A percentile compares a stretch with the other conserved stretches of the same genome.
These are phyloP conservation scores for Nowakowskiella sp. DNA, from an alignment of 192 early-diverging fungal genomes.

Conservation along the genomic window DNA sequence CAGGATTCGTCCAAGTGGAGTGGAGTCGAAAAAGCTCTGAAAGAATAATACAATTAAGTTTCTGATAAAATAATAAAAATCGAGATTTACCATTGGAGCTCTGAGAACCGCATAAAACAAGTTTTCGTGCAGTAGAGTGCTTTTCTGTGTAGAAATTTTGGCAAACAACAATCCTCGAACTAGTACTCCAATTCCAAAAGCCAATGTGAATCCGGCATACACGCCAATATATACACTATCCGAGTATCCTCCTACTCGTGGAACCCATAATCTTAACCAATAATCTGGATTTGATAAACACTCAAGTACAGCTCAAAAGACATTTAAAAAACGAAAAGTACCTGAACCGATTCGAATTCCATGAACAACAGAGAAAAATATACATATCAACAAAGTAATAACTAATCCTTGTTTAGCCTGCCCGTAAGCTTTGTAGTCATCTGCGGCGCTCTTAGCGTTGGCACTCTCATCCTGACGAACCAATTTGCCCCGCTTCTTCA, in stretches of 20 bases:
- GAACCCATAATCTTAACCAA: constrained; percentile 19
- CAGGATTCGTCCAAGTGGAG: constrained; percentile 51
- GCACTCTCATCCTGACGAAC: constrained; percentile 26
- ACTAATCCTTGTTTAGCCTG: constrained; percentile 23
- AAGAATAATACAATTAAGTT: too few relatives aligned
- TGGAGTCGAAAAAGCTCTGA: constrained; percentile 55
- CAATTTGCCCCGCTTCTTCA: constrained; percentile 11
- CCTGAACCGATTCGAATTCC: constrained; percentile 50
- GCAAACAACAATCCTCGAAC: constrained; percentile 47
- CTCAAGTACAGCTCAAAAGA: neutral
- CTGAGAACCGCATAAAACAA: constrained; percentile 16
- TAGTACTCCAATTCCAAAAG: constrained; percentile 46
- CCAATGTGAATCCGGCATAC: constrained; percentile 45
- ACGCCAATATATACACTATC: constrained; percentile 45
- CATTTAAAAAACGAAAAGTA: constrained; percentile 24
- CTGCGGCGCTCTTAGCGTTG: constrained; percentile 13
- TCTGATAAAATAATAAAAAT: too few relatives aligned
- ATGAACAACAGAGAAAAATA: constrained; percentile 53
- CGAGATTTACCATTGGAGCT: too few relatives aligned
- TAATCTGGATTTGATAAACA: constrained; percentile 13
- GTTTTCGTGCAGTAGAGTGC: constrained; percentile 44
- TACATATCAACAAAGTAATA: constrained; percentile 31
- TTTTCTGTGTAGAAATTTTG: constrained; percentile 39
- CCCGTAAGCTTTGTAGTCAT: constrained; percentile 28
- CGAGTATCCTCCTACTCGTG: constrained; percentile 2